Evolutionary conservation across 164 flowering plant genomes (phyloP).

Genomic region (Stephania yunnanensis): DNA sequence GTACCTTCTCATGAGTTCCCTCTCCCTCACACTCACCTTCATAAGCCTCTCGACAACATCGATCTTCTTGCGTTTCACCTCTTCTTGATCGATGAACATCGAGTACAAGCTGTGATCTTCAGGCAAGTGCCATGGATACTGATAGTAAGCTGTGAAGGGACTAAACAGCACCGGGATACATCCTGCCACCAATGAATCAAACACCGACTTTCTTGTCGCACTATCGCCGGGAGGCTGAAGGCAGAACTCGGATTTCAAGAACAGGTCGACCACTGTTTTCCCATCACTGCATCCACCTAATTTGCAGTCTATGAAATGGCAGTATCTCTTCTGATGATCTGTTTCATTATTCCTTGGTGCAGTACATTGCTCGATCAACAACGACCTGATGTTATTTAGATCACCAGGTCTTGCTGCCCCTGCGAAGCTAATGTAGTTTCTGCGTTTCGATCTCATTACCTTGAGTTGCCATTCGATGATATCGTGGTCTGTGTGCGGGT

Average conservation of each 20-base stretch:
- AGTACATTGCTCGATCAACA: slow-evolving; percentile 53
- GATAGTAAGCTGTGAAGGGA: slow-evolving; percentile 72
- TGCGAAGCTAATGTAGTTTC: slow-evolving; percentile 47
- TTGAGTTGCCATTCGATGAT: slow-evolving; percentile 50
- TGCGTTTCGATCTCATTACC: slow-evolving; percentile 32
- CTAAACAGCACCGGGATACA: slow-evolving; percentile 83
- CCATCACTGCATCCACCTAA: slow-evolving; percentile 40
- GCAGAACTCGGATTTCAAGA: slow-evolving; percentile 72
- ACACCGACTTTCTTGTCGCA: slow-evolving; percentile 72
- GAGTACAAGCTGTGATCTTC: slow-evolving; percentile 53
- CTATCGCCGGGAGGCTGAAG: slow-evolving; percentile 86
- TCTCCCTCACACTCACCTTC: slow-evolving; percentile 34
- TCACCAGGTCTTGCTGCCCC: slow-evolving; percentile 54
- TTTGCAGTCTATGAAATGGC: slow-evolving; percentile 45
- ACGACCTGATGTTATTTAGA: slow-evolving; percentile 45
- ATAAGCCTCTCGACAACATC: slow-evolving; percentile 54
- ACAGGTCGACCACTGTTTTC: slow-evolving; percentile 39
- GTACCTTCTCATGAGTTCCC: slow-evolving; percentile 69
- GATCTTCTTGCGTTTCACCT: slow-evolving; percentile 43
- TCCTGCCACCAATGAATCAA: slow-evolving; percentile 72
- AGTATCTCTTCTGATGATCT: slow-evolving; percentile 15
- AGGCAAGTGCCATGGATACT: slow-evolving; percentile 87
- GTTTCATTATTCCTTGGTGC: neutral
- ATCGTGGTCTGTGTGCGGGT: slow-evolving; percentile 59
- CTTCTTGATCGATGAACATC: slow-evolving; percentile 56